Base-by-base conservation (phyloP, 148 eudicot genomes). In the Pharnaceum exiguum region DNA sequence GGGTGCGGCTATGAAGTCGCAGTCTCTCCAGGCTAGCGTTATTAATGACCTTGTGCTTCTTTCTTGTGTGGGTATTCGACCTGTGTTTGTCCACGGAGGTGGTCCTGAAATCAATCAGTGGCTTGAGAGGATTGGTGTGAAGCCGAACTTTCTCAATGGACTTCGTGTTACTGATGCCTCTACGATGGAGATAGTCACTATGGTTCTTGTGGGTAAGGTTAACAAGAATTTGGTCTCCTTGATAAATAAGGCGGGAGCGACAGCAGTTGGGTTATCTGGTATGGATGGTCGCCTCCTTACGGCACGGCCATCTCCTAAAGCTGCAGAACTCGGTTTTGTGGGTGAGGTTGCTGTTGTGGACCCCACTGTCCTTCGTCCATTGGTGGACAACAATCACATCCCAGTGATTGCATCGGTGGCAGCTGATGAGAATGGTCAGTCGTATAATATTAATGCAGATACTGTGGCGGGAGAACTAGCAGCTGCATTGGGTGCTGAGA, bases 331-430 rank as follows among this genome's bases (percentile, higher is more conserved):
- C 5, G 96, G 90, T 4, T 87, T 87, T 16, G 96, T 84, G 8
- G 96, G 96, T 7, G 96, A 87, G 50, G 73, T 87, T n/a, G 82
- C 88, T 1, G 47, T 35, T 6, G 88, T 87, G 16, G 80, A 87
- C 46, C 71, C 96, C 25, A 19, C 83, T 0, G 63, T 82, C 17
- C 74, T 87, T 1, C 68, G 77, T 1, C 84, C 88, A 0, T 78
- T 79, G 39, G 71, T 87, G 6, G 81, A 82, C 32, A 74, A 70
- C 39, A 62, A 75, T 42, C 71, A 72, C 46, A 84, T 87, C 15
- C 96, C 96, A 0, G 91, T 87, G 17, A 79, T 87, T 26, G 86
- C 96, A 3, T 87, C 91, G 0, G 90, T 87, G 44, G 88, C 96
- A 0, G 88, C 91, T 0, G 88, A 87, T 17, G 66, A 49, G 42